Evolutionary conservation across 2,329 filamentous ascomycete genomes (phyloP).

Genomic region (Harringtonia lauricola): DNA sequence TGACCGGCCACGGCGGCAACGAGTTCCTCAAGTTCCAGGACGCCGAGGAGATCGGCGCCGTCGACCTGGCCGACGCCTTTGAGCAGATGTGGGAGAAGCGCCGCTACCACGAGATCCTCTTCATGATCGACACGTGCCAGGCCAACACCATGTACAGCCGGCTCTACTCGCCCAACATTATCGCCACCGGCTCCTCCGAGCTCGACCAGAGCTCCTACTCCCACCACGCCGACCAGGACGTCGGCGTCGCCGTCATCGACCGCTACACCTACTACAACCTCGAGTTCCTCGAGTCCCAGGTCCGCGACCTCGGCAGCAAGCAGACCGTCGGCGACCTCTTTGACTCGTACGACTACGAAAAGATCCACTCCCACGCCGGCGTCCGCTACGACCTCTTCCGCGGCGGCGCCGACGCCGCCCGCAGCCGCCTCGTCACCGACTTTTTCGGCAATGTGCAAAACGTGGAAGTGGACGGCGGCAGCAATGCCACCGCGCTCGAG

Average conservation of each 20-base stretch:
- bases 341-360: slow-evolving; percentile 87
- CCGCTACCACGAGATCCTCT: slow-evolving; percentile 93
- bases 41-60: slow-evolving; percentile 91
- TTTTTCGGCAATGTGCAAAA: slow-evolving; percentile 99
- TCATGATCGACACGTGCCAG: slow-evolving; percentile 99
- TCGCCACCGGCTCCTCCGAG: slow-evolving; percentile 92
- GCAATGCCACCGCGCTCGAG: slow-evolving; percentile 37
- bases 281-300: slow-evolving; percentile 87
- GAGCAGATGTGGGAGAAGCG: slow-evolving; percentile 99
- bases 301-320: slow-evolving; percentile 76
- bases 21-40: slow-evolving; percentile 99
- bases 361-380: slow-evolving; percentile 88
- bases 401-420: slow-evolving; percentile 66
- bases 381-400: slow-evolving; percentile 92
- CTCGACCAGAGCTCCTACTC: slow-evolving; percentile 95
- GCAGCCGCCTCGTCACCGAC: slow-evolving; percentile 78
- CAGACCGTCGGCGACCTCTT: slow-evolving; percentile 89
- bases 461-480: slow-evolving; percentile 67
- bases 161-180: slow-evolving; percentile 95
- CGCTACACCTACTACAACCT: slow-evolving; percentile 98
- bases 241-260: slow-evolving; percentile 96
- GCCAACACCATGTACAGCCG: slow-evolving; percentile 99
- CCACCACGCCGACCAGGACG: slow-evolving; percentile 95
- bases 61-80: slow-evolving; percentile 92
- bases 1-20: slow-evolving; percentile 97